These are phyloP conservation scores for Ophiostoma sp. DNA, from an alignment of 2,329 filamentous ascomycete genomes.

Conservation along the genomic window DNA sequence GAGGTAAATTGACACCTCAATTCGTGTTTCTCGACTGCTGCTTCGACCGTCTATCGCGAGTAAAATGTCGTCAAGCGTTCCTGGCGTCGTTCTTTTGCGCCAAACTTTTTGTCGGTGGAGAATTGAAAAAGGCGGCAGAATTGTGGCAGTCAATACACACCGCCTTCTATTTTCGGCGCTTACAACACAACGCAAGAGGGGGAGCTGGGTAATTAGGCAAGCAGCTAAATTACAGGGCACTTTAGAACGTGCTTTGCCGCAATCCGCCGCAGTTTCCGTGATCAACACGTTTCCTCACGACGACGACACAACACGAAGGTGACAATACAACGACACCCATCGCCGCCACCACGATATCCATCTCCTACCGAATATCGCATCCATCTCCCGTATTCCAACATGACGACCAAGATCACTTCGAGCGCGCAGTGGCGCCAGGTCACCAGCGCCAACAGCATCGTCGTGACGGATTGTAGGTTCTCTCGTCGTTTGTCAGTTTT, in stretches of 20 bases:
- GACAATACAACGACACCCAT: background rate
- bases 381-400: conserved; percentile 32
- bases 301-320: background rate
- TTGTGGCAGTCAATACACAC: conserved; percentile 20
- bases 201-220: conserved; percentile 3
- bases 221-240: background rate
- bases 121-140: conserved; percentile 33
- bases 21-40: background rate
- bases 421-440: conserved; percentile 70
- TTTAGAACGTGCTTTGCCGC: background rate
- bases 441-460: conserved; percentile 71
- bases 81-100: background rate
- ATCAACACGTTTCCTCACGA: conserved; percentile 13
- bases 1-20: background rate
- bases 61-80: background rate
- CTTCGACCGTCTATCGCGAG: background rate
- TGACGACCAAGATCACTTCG: conserved; percentile 63
- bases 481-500: conserved; percentile 30
- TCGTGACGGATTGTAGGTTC: conserved; percentile 78
- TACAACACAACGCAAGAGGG: background rate
- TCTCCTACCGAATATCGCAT: background rate
- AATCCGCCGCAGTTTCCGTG: background rate
- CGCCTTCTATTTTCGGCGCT: conserved; percentile 31
- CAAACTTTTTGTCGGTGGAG: conserved; percentile 27
- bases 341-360: background rate